Evolutionary conservation across 345 rosid species (phyloP), one percentile per base, ranked within the genome.

Genomic region (Hibiscus syriacus): DNA sequence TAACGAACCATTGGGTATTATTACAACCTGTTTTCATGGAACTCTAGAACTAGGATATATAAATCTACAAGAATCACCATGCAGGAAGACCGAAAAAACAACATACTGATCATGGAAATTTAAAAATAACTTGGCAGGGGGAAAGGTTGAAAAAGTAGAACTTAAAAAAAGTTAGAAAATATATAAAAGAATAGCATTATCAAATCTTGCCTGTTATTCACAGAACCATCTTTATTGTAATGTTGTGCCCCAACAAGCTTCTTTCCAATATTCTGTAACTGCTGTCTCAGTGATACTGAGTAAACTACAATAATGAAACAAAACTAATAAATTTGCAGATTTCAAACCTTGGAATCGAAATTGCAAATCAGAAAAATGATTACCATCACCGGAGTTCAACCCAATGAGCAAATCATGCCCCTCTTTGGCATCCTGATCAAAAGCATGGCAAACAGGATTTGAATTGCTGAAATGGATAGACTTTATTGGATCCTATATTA

Each of bases 381-480:
- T 84, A 94, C 99, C 99, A 83, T 95, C 99, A 38, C 99, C 99
- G 60, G 98, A 85, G 76, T 76, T 92, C 72, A 95, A 73, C 45
- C 97, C 99, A 71, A 95, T 80, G 60, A 95, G 75, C 4, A 43
- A 43, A 43, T 43, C 48, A 43, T 43, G 48, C 48, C 48, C 48
- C 48, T 43, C 48, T 14, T 43, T 43, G n/a, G 16, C 48, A 43
- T 95, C 94, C 67, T 84, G 89, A 78, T 95, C 96, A 80, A 92
- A 95, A 54, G 98, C 90, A 73, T 95, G 99, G 77, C 97, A 95
- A 55, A 92, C 89, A 14, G 98, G 99, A 68, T 88, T 90, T 16
- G 94, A 86, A 66, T 85, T 95, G 78, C 92, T 86, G 74, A 95
- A 92, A 81, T 95, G 97, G 77, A 95, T 90, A 62, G 99, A 84